These are phyloP conservation scores for Colletotrichum somersetense DNA, from an alignment of 2,329 filamentous ascomycete genomes.

Conservation along the genomic window DNA sequence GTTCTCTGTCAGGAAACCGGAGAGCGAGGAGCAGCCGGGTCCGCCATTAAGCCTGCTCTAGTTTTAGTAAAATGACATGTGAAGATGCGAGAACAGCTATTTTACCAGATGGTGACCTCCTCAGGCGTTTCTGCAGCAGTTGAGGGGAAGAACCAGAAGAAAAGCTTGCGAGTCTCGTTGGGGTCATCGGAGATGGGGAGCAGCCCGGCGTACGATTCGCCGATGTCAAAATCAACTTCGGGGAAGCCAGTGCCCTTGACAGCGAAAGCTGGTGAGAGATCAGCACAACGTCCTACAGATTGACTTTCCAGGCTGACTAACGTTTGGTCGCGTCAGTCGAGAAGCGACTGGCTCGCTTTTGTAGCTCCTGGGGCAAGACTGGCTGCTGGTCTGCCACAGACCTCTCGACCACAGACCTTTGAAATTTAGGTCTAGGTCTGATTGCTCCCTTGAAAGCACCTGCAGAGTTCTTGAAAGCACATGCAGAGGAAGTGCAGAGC, in stretches of 20 bases:
- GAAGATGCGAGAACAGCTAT: accelerated
- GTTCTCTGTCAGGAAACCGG: constrained; percentile 81
- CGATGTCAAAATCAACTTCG: constrained; percentile 77
- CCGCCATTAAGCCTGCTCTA: constrained; percentile 35
- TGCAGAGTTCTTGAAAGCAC: constrained; percentile 16
- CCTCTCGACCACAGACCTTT: constrained; percentile 3
- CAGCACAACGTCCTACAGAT: neutral
- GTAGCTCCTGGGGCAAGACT: constrained; percentile 22
- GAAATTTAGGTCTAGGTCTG: neutral
- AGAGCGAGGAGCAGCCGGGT: constrained; percentile 70
- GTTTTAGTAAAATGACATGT: neutral
- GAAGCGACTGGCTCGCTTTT: constrained; percentile 31
- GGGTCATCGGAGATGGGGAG: constrained; percentile 66
- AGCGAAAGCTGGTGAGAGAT: constrained; percentile 56
- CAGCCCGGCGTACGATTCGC: constrained; percentile 74
- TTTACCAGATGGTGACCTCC: constrained; percentile 71
- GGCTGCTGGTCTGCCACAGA: neutral
- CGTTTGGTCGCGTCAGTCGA: constrained; percentile 42
- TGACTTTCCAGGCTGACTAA: constrained; percentile 23
- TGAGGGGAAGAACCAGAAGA: constrained; percentile 77
- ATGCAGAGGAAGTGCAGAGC: constrained; percentile 15
- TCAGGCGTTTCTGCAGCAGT: constrained; percentile 62
- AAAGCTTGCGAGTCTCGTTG: constrained; percentile 65
- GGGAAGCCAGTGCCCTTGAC: constrained; percentile 76
- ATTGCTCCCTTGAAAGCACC: constrained; percentile 4